Conservation (phyloP, 2,329 filamentous ascomycete species). For the Cordyceps farinosa region DNA sequence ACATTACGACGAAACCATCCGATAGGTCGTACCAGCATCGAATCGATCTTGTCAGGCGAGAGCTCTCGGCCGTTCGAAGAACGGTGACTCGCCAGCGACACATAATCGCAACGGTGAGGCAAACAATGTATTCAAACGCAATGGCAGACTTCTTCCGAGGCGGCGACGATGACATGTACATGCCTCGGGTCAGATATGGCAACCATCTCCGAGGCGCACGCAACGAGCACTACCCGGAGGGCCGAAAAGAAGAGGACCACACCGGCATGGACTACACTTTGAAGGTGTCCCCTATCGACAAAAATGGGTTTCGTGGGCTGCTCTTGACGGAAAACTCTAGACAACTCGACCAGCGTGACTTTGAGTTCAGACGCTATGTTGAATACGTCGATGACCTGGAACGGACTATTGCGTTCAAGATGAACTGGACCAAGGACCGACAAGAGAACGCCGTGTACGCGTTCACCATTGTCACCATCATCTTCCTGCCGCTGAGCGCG, state of each 20-base stretch:
- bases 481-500: conserved; percentile 46
- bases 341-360: conserved; percentile 36
- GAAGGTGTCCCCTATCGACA: conserved; percentile 36
- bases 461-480: conserved; percentile 47
- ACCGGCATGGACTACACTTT: conserved; percentile 27
- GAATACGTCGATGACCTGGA: conserved; percentile 32
- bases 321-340: conserved; percentile 37
- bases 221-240: conserved; percentile 22
- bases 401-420: conserved; percentile 32
- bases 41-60: conserved; percentile 39
- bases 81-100: conserved; percentile 33
- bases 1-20: conserved; percentile 38
- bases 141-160: conserved; percentile 20
- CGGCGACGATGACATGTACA: conserved; percentile 16
- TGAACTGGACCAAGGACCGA: conserved; percentile 40
- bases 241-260: conserved; percentile 20
- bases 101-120: conserved; percentile 29
- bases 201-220: conserved; percentile 8
- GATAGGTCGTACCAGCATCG: conserved; percentile 40
- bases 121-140: conserved; percentile 22
- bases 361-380: conserved; percentile 30
- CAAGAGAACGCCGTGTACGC: conserved; percentile 48
- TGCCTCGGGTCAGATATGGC: background rate
- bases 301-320: conserved; percentile 36
- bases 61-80: conserved; percentile 37